Conservation (phyloP, 305 asterid species). For the Solanum chacoense region DNA sequence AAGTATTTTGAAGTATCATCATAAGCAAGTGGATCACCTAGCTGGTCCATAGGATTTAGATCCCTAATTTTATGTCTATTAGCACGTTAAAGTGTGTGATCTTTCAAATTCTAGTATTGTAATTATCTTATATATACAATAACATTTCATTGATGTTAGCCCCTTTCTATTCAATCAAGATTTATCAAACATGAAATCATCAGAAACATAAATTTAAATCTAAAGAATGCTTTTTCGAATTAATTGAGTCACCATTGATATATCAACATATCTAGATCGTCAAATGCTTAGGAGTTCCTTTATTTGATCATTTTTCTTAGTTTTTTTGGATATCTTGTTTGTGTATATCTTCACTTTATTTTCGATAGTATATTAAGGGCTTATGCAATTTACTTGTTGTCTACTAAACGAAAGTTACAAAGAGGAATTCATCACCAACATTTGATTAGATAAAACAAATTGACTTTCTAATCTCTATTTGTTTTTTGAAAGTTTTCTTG, state of each 20-base stretch:
- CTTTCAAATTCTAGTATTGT: neutral
- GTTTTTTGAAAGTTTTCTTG: neutral
- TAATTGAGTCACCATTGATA: neutral
- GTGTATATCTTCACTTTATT: neutral
- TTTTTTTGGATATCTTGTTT: neutral
- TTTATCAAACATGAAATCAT: neutral
- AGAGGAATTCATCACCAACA: neutral
- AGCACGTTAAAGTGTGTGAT: neutral
- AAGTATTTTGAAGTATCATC: neutral
- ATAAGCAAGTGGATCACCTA: constrained; percentile 8
- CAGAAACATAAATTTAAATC: neutral
- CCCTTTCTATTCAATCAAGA: neutral
- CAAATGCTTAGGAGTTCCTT: neutral
- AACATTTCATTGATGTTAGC: neutral
- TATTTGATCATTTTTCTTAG: neutral
- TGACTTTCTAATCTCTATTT: neutral
- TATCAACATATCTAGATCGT: neutral
- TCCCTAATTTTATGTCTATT: neutral
- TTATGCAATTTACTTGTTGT: neutral
- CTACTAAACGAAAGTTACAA: neutral
- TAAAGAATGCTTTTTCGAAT: neutral
- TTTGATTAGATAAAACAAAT: neutral
- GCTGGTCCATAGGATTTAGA: neutral
- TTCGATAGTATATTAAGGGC: neutral
- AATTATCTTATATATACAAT: neutral